Base-by-base conservation (phyloP, 1,284 basidiomycete species). In the Xerocomus minutiporus region DNA sequence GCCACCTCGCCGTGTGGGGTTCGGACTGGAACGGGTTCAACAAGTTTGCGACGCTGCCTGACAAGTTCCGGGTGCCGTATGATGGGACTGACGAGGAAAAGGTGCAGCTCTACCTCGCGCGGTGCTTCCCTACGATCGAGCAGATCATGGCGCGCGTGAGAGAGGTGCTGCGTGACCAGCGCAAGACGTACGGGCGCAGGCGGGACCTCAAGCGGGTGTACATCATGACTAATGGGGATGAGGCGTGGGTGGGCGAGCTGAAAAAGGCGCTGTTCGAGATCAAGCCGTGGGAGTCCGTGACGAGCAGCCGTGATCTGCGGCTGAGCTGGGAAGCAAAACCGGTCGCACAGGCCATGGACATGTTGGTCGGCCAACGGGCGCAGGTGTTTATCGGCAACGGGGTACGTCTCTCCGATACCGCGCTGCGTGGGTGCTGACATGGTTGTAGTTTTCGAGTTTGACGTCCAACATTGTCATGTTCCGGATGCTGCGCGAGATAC, bases 341-440 rank as follows among this genome's bases (percentile, higher is more conserved):
- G 5, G 74, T 81, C 1, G 67, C 71, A 13, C 78, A 79, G 59
- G 73, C 74, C 1, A 63, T 78, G 60, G 81, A 83, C 57, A 80
- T 80, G 78, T 67, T 76, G 57, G 72, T 82, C 20, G 77, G 73
- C 17, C 67, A 73, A 53, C 62, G 75, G 42, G 78, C 80, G 0
- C 71, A 77, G 54, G 67, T 78, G 48, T 80, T 83, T 55, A 65
- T 82, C 46, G 81, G 81, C 3, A 82, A 82, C 56, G 81, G 80
- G 59, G 79, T 78, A 54, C 57, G 78, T 75, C 28, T 28, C 34
- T 12, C 2, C n/a, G 1, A 42, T n/a, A 4, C 25, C 9, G 4
- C 6, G 12, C 7, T 29, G 9, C 29, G 29, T 43, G 6, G 1
- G 29, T 7, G 17, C 42, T 44, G 31, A 46, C 44, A 4, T 3